A percentile compares a stretch with the other conserved stretches of the same genome.
Conservation (phyloP, 2,329 filamentous ascomycete genomes). For the Neopestalotiopsis sp. region DNA sequence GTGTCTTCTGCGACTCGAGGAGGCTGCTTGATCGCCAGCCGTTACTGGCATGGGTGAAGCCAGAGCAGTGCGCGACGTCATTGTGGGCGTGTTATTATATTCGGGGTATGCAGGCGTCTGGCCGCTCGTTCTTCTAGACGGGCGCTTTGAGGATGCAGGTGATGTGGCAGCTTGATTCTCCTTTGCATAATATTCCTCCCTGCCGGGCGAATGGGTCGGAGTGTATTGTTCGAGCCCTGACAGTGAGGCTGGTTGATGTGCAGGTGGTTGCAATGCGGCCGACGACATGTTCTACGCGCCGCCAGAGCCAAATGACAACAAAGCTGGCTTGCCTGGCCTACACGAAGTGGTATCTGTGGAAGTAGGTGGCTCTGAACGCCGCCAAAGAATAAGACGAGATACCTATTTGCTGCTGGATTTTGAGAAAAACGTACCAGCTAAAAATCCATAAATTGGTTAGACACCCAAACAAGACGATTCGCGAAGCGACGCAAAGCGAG, state of each 20-base stretch:
- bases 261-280: constrained; percentile 65
- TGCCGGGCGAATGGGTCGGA: constrained; percentile 55
- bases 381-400: constrained; percentile 2
- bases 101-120: constrained; percentile 45
- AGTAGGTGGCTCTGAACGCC: not conserved
- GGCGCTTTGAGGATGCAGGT: constrained; percentile 56
- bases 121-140: constrained; percentile 58
- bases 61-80: constrained; percentile 53
- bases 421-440: constrained; percentile 5
- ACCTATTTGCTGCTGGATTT: not conserved
- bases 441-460: constrained; percentile 1
- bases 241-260: constrained; percentile 57
- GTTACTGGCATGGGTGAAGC: constrained; percentile 46
- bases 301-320: constrained; percentile 13
- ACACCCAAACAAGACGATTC: constrained; percentile 2
- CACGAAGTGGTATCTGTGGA: not conserved
- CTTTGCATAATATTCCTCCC: constrained; percentile 62
- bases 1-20: constrained; percentile 59
- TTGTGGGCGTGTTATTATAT: constrained; percentile 41
- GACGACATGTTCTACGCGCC: constrained; percentile 61
- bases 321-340: not conserved
- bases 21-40: constrained; percentile 45
- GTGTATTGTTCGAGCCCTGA: constrained; percentile 55
- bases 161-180: constrained; percentile 50
- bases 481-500: constrained; percentile 1